phyloP scores from a whole-genome alignment of 1,284 basidiomycete species.

The Melanopsichium pennsylvanicum region DNA sequence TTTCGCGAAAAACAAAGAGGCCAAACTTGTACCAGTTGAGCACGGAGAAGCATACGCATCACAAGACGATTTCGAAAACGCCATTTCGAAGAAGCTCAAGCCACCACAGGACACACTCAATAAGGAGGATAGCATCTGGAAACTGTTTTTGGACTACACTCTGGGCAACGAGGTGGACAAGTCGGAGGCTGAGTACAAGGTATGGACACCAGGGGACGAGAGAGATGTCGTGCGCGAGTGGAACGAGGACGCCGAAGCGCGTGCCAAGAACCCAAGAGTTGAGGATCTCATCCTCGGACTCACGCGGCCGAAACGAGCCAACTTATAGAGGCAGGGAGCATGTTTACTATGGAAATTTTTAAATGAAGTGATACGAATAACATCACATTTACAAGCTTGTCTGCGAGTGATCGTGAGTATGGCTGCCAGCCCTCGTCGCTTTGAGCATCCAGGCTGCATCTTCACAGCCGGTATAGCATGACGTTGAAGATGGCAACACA shows the following conservation, averaged over 20 bases:
- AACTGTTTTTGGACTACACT: conserved; percentile 47
- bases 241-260: conserved; percentile 11
- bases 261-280: conserved; percentile 13
- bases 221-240: conserved; percentile 28
- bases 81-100: conserved; percentile 18
- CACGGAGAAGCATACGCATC: conserved; percentile 49
- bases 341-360: too few relatives aligned
- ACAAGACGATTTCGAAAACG: conserved; percentile 16
- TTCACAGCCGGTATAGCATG: background rate
- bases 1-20: conserved; percentile 32
- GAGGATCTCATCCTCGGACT: conserved; percentile 30
- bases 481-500: background rate
- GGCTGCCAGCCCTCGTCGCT: background rate
- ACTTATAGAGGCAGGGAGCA: conserved; percentile 3
- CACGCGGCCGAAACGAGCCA: conserved; percentile 19
- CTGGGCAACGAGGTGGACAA: conserved; percentile 33
- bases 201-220: conserved; percentile 40
- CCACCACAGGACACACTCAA: conserved; percentile 24
- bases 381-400: background rate
- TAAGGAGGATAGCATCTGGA: conserved; percentile 54
- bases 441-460: background rate
- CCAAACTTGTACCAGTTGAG: conserved; percentile 27
- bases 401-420: too few relatives aligned
- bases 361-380: too few relatives aligned
- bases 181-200: conserved; percentile 25